phyloP scores from a whole-genome alignment of 1,284 basidiomycete genomes.

The Irpex sp. region DNA sequence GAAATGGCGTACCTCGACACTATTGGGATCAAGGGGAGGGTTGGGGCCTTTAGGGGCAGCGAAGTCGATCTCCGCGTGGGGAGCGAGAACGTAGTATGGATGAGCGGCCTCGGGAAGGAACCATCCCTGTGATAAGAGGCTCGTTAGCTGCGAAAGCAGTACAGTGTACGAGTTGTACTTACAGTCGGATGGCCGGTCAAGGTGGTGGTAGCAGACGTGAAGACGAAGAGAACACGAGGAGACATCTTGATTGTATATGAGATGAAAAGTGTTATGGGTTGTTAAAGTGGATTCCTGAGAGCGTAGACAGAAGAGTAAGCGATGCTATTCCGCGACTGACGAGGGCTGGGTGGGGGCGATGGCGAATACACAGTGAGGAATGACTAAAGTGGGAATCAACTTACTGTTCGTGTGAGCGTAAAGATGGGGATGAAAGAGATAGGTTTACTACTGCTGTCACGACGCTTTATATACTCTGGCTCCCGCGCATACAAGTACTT shows the following conservation, averaged over 20 bases:
- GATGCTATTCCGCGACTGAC: too few relatives aligned
- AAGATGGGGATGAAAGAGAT: too few relatives aligned
- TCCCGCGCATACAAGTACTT: too few relatives aligned
- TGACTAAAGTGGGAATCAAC: too few relatives aligned
- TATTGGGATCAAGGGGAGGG: slow-evolving; percentile 66
- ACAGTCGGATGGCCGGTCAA: slow-evolving; percentile 57
- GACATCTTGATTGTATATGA: slow-evolving; percentile 14
- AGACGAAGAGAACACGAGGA: slow-evolving; percentile 66
- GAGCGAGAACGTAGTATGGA: slow-evolving; percentile 69
- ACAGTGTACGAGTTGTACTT: slow-evolving; percentile 16
- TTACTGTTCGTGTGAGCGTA: too few relatives aligned
- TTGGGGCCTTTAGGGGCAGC: slow-evolving; percentile 70
- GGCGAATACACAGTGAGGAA: too few relatives aligned
- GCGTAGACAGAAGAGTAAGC: too few relatives aligned
- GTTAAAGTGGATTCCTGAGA: not conserved
- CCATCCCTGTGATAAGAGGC: slow-evolving; percentile 45
- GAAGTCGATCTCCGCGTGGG: slow-evolving; percentile 61
- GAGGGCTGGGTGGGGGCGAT: too few relatives aligned
- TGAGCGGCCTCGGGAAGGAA: slow-evolving; percentile 78
- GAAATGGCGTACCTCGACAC: slow-evolving; percentile 29
- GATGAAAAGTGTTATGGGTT: not conserved
- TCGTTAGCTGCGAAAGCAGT: not conserved
- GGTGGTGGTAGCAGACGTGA: slow-evolving; percentile 67
- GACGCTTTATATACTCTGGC: not conserved
- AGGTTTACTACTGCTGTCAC: not conserved